A percentile compares a stretch with the other conserved stretches of the same genome.
Conservation (phyloP, 371 early-diverging fungal species). For the Mortierella sp. region DNA sequence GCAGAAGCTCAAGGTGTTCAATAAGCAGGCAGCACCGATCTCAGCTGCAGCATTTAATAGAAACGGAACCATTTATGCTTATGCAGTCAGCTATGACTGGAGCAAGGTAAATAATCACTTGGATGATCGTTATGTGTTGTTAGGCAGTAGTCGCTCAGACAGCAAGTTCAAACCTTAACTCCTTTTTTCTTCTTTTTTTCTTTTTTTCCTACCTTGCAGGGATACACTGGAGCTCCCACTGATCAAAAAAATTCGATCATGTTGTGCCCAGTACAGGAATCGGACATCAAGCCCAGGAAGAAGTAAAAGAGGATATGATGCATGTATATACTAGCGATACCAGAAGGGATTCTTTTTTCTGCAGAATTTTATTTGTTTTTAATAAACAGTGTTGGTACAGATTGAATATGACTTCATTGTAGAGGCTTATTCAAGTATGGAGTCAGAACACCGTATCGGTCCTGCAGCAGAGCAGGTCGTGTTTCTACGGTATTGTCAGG, state of each 20-base stretch:
- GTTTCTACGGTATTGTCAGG: no score
- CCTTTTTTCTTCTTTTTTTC: neutral
- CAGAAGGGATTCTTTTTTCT: no score
- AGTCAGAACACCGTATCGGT: no score
- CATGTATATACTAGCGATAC: conserved; percentile 8
- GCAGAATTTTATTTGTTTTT: no score
- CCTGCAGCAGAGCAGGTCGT: no score
- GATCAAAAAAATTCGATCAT: conserved; percentile 59
- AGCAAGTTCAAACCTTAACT: no score
- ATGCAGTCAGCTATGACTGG: conserved; percentile 98
- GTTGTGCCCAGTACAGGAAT: conserved; percentile 63
- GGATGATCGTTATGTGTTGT: neutral
- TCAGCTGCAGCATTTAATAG: conserved; percentile 86
- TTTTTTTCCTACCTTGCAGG: conserved; percentile 25
- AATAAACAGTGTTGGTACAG: no score
- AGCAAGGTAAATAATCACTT: conserved; percentile 71
- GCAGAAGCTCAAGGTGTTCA: conserved; percentile 83
- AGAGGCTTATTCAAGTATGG: no score
- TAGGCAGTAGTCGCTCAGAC: no score
- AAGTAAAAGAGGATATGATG: conserved; percentile 24
- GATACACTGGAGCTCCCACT: conserved; percentile 37
- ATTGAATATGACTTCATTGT: no score
- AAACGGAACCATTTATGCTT: conserved; percentile 93
- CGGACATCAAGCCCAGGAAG: conserved; percentile 67
- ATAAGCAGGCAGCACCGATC: conserved; percentile 75